Conservation (phyloP, 2,329 filamentous ascomycete genomes). For the Pseudopithomyces maydicus region DNA sequence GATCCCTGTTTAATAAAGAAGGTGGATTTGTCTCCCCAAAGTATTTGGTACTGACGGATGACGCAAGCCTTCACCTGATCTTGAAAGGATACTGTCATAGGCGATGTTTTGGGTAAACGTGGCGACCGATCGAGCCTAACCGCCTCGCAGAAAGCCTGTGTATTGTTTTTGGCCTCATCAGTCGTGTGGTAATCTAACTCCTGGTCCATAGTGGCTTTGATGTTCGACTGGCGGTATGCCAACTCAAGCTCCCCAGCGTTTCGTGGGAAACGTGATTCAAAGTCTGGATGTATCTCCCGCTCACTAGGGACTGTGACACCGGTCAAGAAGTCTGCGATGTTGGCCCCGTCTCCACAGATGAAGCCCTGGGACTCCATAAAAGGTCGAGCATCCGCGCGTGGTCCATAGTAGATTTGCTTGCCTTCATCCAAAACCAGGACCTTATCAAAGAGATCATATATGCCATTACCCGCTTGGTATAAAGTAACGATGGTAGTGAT, state of each 20-base stretch:
- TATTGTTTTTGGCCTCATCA: conserved; percentile 47
- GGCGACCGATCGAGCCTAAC: conserved; percentile 62
- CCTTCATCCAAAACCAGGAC: conserved; percentile 75
- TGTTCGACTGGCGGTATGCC: conserved; percentile 56
- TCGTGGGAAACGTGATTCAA: conserved; percentile 48
- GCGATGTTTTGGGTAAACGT: conserved; percentile 58
- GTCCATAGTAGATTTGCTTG: conserved; percentile 75
- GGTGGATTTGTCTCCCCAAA: conserved; percentile 68
- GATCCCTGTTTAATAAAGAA: conserved; percentile 67
- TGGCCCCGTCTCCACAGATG: conserved; percentile 56
- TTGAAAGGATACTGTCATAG: conserved; percentile 51
- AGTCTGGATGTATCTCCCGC: conserved; percentile 47
- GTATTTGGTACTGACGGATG: conserved; percentile 66
- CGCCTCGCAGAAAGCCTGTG: conserved; percentile 57
- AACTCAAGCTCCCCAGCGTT: conserved; percentile 50
- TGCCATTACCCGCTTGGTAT: conserved; percentile 55
- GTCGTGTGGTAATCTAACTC: conserved; percentile 64
- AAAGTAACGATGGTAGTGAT: conserved; percentile 60
- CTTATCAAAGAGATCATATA: conserved; percentile 73
- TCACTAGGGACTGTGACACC: conserved; percentile 64
- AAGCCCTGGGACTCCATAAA: conserved; percentile 75
- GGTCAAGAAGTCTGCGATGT: conserved; percentile 76
- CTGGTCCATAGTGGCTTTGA: conserved; percentile 56
- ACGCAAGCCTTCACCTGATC: conserved; percentile 61
- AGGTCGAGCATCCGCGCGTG: conserved; percentile 60